Evolutionary conservation across 805 yeast species (phyloP).

Genomic region (Yamadazyma phyllophila): DNA sequence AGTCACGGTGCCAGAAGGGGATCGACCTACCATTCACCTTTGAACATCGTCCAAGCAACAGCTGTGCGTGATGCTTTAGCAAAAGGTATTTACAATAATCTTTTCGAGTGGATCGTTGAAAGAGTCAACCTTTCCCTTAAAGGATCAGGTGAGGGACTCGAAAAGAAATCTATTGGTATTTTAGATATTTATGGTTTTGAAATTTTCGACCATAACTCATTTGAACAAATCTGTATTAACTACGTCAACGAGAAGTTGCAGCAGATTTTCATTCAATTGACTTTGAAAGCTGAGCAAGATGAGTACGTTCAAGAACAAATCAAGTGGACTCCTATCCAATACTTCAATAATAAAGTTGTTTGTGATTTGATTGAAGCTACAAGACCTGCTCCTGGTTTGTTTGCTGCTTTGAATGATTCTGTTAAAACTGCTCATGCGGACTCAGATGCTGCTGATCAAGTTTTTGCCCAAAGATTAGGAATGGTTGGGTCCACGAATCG

Average conservation of each 20-base stretch:
- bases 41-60: constrained; percentile 87
- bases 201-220: constrained; percentile 90
- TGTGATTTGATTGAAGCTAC: constrained; percentile 93
- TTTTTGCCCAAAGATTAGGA: constrained; percentile 87
- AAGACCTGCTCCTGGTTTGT: constrained; percentile 89
- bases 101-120: constrained; percentile 95
- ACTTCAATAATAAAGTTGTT: constrained; percentile 92
- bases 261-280: constrained; percentile 93
- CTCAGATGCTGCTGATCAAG: constrained; percentile 93
- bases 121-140: constrained; percentile 78
- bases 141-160: constrained; percentile 32
- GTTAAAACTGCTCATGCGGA: constrained; percentile 99
- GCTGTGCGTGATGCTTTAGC: constrained; percentile 96
- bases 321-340: constrained; percentile 96
- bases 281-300: constrained; percentile 95
- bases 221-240: constrained; percentile 93
- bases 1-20: constrained; percentile 88
- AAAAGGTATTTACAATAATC: constrained; percentile 86
- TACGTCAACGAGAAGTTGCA: constrained; percentile 94
- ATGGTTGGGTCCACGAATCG: constrained; percentile 74
- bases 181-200: constrained; percentile 96
- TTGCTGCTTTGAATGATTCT: constrained; percentile 95
- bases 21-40: constrained; percentile 90
- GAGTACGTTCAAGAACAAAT: constrained; percentile 94
- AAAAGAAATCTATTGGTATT: constrained; percentile 78